These are phyloP conservation scores for Ceratobasidium sp. DNA, from an alignment of 1,284 basidiomycete genomes.

Conservation along the genomic window DNA sequence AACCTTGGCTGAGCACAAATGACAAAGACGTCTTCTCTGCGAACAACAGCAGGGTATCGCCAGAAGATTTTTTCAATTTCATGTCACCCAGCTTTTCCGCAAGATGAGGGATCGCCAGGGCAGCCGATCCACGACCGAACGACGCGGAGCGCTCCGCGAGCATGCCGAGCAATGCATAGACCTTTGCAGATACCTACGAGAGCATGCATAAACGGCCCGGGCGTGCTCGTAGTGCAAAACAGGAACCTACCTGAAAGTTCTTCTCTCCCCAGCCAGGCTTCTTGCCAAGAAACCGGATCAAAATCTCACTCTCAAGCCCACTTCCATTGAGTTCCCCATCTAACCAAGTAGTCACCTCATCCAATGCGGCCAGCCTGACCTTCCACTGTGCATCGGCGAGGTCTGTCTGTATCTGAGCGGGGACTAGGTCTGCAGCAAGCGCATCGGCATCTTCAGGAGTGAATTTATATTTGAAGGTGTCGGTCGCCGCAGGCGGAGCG, in stretches of 20 bases:
- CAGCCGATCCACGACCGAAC: constrained; percentile 89
- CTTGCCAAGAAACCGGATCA: constrained; percentile 92
- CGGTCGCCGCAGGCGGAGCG: constrained; percentile 69
- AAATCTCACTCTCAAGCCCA: constrained; percentile 86
- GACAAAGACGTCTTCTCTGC: constrained; percentile 95
- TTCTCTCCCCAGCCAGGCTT: constrained; percentile 96
- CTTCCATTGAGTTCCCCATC: constrained; percentile 70
- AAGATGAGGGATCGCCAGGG: constrained; percentile 86
- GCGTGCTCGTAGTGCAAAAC: constrained; percentile 26
- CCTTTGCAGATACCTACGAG: constrained; percentile 84
- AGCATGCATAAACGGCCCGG: neutral
- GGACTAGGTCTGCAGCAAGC: constrained; percentile 82
- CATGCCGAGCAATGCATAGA: constrained; percentile 81
- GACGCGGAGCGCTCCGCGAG: constrained; percentile 85
- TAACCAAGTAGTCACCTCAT: constrained; percentile 89
- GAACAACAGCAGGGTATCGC: constrained; percentile 85
- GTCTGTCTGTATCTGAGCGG: constrained; percentile 76
- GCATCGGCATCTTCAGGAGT: constrained; percentile 93
- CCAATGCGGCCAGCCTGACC: constrained; percentile 85
- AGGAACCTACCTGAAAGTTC: constrained; percentile 88
- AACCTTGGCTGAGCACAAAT: constrained; percentile 94
- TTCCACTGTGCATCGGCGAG: constrained; percentile 95
- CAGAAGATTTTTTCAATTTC: constrained; percentile 98
- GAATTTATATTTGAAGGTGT: constrained; percentile 92
- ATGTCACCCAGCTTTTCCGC: constrained; percentile 96